These are phyloP conservation scores for Hypoxylon sp. DNA, from an alignment of 2,329 filamentous ascomycete species.

Conservation along the genomic window DNA sequence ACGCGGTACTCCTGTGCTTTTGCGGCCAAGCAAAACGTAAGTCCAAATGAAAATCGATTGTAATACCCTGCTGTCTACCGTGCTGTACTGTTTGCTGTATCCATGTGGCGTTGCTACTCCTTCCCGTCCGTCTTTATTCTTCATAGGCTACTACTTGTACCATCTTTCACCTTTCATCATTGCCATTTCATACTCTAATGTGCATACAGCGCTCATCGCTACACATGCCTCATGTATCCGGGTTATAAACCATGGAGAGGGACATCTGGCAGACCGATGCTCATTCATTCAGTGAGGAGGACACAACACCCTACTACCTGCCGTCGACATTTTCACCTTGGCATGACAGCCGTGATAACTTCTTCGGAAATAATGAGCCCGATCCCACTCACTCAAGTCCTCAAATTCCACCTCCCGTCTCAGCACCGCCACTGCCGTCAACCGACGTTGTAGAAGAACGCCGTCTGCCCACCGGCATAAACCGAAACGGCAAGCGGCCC, in stretches of 20 bases:
- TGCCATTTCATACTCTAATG: constrained; percentile 1
- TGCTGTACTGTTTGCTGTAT: constrained; percentile 7
- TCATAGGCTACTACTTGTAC: not conserved
- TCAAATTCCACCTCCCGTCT: not conserved
- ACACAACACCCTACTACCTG: constrained; percentile 14
- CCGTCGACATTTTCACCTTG: constrained; percentile 41
- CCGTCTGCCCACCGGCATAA: not conserved
- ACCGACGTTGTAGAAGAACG: constrained; percentile 5
- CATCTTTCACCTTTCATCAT: constrained; percentile 3
- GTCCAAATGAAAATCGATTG: constrained; percentile 1
- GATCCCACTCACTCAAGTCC: not conserved
- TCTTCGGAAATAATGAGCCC: constrained; percentile 1
- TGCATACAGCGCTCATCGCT: not conserved
- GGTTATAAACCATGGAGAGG: constrained; percentile 18
- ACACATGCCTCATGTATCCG: too few species aligned
- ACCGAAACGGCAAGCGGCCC: constrained; percentile 1
- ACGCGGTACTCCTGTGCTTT: constrained; percentile 1
- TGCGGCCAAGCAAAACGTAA: not conserved
- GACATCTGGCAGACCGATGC: constrained; percentile 1
- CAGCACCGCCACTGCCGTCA: constrained; percentile 1
- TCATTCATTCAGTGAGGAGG: constrained; percentile 9
- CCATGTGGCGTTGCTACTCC: not conserved
- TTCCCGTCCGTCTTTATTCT: not conserved
- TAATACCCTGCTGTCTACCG: not conserved
- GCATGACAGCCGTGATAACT: constrained; percentile 7